Percentiles rank a stretch among this genome's conserved stretches.
Conservation (phyloP, 805 yeast genomes). For the Candida mattraensis region DNA sequence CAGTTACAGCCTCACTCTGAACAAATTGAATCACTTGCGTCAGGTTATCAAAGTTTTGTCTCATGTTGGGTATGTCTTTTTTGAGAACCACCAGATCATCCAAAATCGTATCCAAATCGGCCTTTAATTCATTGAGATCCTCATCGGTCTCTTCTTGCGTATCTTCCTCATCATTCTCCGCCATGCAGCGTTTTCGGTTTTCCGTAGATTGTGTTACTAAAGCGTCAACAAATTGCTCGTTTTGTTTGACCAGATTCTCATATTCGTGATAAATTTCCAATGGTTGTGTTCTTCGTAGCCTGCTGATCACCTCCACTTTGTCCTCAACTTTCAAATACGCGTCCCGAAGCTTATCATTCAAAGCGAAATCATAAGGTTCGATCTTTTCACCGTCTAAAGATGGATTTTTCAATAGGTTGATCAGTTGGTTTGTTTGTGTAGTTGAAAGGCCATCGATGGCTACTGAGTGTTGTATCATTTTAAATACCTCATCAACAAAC, state of each 20-base stretch:
- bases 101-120: slow-evolving; percentile 21
- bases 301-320: slow-evolving; percentile 56
- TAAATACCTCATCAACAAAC: slow-evolving; percentile 54
- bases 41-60: slow-evolving; percentile 37
- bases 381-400: slow-evolving; percentile 36
- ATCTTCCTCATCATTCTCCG: slow-evolving; percentile 3
- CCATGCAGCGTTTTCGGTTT: slow-evolving; percentile 9
- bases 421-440: slow-evolving; percentile 9
- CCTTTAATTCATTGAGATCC: slow-evolving; percentile 10
- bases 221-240: slow-evolving; percentile 16
- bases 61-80: slow-evolving; percentile 36
- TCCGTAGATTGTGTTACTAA: slow-evolving; percentile 20
- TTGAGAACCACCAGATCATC: slow-evolving; percentile 36
- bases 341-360: slow-evolving; percentile 59
- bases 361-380: slow-evolving; percentile 69
- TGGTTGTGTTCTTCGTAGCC: slow-evolving; percentile 56
- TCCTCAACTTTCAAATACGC: slow-evolving; percentile 61
- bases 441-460: slow-evolving; percentile 53
- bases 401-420: slow-evolving; percentile 15
- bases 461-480: slow-evolving; percentile 53
- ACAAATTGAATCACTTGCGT: slow-evolving; percentile 22
- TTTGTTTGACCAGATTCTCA: slow-evolving; percentile 27
- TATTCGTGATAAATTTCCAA: slow-evolving; percentile 37
- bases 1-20: slow-evolving; percentile 5
- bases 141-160: slow-evolving; percentile 2